Evolutionary conservation across 371 early-diverging fungal genomes (phyloP).

Genomic region (Apophysomyces ossiformis): DNA sequence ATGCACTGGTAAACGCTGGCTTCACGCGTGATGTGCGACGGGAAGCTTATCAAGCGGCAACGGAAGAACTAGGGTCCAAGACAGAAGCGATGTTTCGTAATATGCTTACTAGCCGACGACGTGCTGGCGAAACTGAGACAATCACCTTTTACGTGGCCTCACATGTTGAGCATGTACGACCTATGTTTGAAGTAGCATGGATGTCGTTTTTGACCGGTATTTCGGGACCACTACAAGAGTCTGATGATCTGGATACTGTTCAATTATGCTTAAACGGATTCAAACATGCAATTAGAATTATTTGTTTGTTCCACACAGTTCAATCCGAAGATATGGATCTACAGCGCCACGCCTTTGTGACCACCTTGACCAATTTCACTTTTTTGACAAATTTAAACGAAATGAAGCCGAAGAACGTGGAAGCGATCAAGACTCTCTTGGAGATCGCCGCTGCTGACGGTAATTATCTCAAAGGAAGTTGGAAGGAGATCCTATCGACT

Average conservation of each 20-base stretch:
- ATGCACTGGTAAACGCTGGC: slow-evolving; percentile 53
- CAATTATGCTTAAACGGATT: slow-evolving; percentile 80
- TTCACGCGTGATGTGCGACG: slow-evolving; percentile 51
- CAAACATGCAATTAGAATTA: slow-evolving; percentile 78
- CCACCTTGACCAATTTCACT: slow-evolving; percentile 87
- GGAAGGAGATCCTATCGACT: slow-evolving; percentile 90
- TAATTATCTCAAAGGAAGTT: slow-evolving; percentile 80
- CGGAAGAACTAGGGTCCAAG: slow-evolving; percentile 62
- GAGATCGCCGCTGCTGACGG: slow-evolving; percentile 87
- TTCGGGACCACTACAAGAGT: slow-evolving; percentile 85
- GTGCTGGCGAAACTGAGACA: slow-evolving; percentile 48
- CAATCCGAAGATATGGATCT: slow-evolving; percentile 77
- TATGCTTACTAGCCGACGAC: slow-evolving; percentile 51
- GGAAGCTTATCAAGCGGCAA: slow-evolving; percentile 58
- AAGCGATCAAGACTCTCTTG: slow-evolving; percentile 83
- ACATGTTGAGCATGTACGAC: slow-evolving; percentile 87
- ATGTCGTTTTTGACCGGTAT: slow-evolving; percentile 86
- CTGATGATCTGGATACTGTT: slow-evolving; percentile 73
- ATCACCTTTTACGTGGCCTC: slow-evolving; percentile 71
- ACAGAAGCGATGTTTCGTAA: slow-evolving; percentile 61
- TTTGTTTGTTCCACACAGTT: slow-evolving; percentile 76
- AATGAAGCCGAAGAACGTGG: slow-evolving; percentile 86
- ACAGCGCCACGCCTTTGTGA: slow-evolving; percentile 88
- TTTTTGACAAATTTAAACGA: slow-evolving; percentile 80
- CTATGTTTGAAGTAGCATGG: slow-evolving; percentile 94